phyloP scores from a whole-genome alignment of 1,139 yeast genomes.

The Candida albicans region DNA sequence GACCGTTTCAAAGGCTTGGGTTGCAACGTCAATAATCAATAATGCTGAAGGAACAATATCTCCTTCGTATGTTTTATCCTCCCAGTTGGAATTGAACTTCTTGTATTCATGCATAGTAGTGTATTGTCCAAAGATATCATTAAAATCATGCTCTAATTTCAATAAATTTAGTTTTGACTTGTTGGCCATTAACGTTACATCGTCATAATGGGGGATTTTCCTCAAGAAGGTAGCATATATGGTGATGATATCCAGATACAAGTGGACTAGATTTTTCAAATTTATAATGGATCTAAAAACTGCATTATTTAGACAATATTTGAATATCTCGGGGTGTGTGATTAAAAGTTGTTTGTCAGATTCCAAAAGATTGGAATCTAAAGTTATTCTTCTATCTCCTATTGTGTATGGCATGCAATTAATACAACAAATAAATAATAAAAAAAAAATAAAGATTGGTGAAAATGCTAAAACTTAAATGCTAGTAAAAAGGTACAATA shows the following conservation, averaged over 20 bases:
- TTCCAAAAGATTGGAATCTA: conserved; percentile 21
- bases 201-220: conserved; percentile 46
- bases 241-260: conserved; percentile 40
- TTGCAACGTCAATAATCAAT: conserved; percentile 22
- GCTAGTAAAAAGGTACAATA: too few relatives aligned
- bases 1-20: conserved; percentile 24
- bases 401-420: conserved; percentile 34
- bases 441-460: background rate
- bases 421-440: background rate
- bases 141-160: conserved; percentile 35
- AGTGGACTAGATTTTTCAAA: conserved; percentile 35
- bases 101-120: background rate
- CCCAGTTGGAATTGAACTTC: conserved; percentile 25
- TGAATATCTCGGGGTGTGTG: conserved; percentile 32
- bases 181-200: conserved; percentile 37
- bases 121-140: conserved; percentile 26
- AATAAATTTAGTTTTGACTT: conserved; percentile 24
- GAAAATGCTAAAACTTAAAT: background rate
- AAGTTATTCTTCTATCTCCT: conserved; percentile 29
- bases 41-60: conserved; percentile 23
- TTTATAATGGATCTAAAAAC: conserved; percentile 28
- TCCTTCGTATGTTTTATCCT: conserved; percentile 27
- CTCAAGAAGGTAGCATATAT: conserved; percentile 41
- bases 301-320: conserved; percentile 35
- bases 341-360: conserved; percentile 28